A percentile compares a stretch with the other conserved stretches of the same genome.
These are phyloP conservation scores for Mucor sp. DNA, from an alignment of 371 early-diverging fungal species.

Conservation along the genomic window DNA sequence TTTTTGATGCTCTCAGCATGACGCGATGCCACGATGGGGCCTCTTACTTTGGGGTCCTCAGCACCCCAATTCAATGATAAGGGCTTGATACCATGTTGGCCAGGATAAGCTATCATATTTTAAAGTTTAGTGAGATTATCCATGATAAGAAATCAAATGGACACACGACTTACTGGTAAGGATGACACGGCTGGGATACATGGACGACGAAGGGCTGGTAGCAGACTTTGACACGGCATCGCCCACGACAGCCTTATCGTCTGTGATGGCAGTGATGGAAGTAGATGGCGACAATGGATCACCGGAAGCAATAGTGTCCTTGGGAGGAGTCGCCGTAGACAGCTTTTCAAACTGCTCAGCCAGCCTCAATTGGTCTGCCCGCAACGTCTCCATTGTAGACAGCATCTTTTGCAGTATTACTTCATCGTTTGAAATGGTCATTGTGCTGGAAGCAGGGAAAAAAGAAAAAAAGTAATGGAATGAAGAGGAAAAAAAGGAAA, in stretches of 20 bases:
- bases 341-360: constrained; percentile 26
- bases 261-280: not conserved
- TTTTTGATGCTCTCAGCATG: constrained; percentile 76
- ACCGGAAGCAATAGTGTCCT: not conserved
- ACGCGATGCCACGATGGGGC: constrained; percentile 89
- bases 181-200: constrained; percentile 51
- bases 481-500: constrained; percentile 5
- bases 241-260: not conserved
- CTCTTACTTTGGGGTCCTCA: constrained; percentile 71
- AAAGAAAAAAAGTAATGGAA: constrained; percentile 2
- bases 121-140: constrained; percentile 1
- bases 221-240: not conserved
- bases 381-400: constrained; percentile 30
- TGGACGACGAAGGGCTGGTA: not conserved
- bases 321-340: constrained; percentile 8
- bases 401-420: constrained; percentile 28
- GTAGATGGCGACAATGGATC: not conserved
- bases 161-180: constrained; percentile 40
- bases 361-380: constrained; percentile 28
- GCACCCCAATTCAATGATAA: constrained; percentile 87
- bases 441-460: not conserved
- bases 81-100: constrained; percentile 86
- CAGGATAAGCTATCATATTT: constrained; percentile 73
- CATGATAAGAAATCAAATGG: not conserved
- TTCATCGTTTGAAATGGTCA: constrained; percentile 34